A percentile compares a stretch with the other conserved stretches of the same genome.
These are phyloP conservation scores for Candida morakotiae DNA, from an alignment of 805 yeast species.

Conservation along the genomic window DNA sequence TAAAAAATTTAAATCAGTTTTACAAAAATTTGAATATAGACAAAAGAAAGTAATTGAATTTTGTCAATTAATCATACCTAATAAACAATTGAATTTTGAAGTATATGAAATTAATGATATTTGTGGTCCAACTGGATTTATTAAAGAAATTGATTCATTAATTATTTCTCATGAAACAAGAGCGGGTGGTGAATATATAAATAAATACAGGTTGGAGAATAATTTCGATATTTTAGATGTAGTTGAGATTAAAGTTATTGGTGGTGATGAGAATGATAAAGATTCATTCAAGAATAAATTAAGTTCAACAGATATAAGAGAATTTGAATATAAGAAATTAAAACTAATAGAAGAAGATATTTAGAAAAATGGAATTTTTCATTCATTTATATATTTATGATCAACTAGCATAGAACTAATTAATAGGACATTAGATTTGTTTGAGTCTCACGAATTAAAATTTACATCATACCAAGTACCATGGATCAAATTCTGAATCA, in stretches of 20 bases:
- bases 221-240: constrained; percentile 48
- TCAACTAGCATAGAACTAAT: no score
- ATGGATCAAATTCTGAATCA: no score
- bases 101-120: constrained; percentile 71
- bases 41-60: constrained; percentile 45
- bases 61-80: constrained; percentile 23
- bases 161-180: constrained; percentile 79
- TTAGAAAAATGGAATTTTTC: no score
- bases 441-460: no score
- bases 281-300: constrained; percentile 63
- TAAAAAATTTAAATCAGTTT: constrained; percentile 64
- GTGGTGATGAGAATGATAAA: constrained; percentile 45
- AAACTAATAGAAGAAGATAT: background rate
- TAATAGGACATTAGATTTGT: no score
- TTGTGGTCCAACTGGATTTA: constrained; percentile 89
- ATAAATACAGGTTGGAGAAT: constrained; percentile 54
- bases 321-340: constrained; percentile 12
- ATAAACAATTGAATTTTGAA: constrained; percentile 35
- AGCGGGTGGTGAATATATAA: constrained; percentile 70
- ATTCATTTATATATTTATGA: no score
- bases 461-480: no score
- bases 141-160: constrained; percentile 70
- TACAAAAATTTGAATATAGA: constrained; percentile 59
- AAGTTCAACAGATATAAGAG: constrained; percentile 80
- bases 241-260: constrained; percentile 49